phyloP scores from a whole-genome alignment of 768 basidiomycete genomes.

The Podaxis mareebaensis region DNA sequence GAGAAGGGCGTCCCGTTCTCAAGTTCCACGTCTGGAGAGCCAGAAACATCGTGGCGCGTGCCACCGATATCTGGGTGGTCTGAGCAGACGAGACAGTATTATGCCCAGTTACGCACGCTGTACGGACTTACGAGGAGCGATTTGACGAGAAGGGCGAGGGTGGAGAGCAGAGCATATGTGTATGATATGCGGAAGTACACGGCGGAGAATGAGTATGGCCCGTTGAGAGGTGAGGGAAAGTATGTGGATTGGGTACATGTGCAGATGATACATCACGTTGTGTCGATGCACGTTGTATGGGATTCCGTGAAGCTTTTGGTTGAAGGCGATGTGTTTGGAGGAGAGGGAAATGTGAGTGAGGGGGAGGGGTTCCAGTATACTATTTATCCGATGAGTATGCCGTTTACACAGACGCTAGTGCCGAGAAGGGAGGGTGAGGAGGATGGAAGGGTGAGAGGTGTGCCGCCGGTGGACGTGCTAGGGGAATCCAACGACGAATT shows the following conservation, averaged over 20 bases:
- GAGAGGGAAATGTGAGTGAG: conserved; percentile 14
- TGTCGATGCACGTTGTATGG: conserved; percentile 51
- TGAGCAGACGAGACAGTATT: conserved; percentile 32
- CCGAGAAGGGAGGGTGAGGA: conserved; percentile 30
- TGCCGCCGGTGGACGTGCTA: conserved; percentile 17
- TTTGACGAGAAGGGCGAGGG: conserved; percentile 28
- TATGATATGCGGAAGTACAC: conserved; percentile 64
- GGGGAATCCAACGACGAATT: conserved; percentile 25
- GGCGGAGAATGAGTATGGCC: conserved; percentile 53
- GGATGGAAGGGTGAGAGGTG: conserved; percentile 26
- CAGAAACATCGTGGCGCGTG: not conserved
- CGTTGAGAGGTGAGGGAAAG: conserved; percentile 46
- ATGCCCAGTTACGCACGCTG: conserved; percentile 53
- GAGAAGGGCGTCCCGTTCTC: conserved; percentile 13
- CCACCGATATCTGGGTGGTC: not conserved
- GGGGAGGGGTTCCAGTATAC: conserved; percentile 34
- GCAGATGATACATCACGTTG: conserved; percentile 52
- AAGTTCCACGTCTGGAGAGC: not conserved
- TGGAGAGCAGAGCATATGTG: conserved; percentile 52
- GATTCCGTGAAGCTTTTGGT: conserved; percentile 24
- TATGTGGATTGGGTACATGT: conserved; percentile 63
- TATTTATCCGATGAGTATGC: conserved; percentile 50
- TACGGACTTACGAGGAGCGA: conserved; percentile 57
- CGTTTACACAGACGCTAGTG: conserved; percentile 53
- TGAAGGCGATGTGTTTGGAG: conserved; percentile 17